Conservation (phyloP, 345 rosid genomes). For the Eucalyptus leucophloia region DNA sequence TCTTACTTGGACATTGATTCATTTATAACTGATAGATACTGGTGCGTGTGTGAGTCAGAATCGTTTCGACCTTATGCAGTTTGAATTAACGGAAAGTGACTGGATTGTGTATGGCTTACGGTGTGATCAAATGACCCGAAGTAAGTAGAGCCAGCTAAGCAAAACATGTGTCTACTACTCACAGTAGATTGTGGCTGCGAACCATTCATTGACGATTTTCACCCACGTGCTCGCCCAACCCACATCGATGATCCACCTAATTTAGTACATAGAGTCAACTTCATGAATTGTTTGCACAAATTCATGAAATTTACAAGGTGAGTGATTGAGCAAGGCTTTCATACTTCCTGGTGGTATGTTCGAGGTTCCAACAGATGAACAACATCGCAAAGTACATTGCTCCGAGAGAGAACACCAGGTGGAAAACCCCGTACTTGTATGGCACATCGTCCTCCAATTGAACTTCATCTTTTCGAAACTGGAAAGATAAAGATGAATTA, state of each 20-base stretch:
- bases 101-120: not conserved
- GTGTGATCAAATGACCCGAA: not conserved
- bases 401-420: constrained; percentile 76
- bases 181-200: constrained; percentile 75
- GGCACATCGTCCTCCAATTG: constrained; percentile 57
- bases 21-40: not conserved
- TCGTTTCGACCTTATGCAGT: not conserved
- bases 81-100: not conserved
- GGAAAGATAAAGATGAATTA: not conserved
- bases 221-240: constrained; percentile 97
- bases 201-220: constrained; percentile 82
- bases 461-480: constrained; percentile 54
- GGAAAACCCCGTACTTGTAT: constrained; percentile 71
- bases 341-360: constrained; percentile 39
- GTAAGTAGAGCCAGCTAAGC: not conserved
- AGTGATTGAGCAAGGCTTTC: not conserved
- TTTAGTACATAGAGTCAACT: not conserved
- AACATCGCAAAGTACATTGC: constrained; percentile 95
- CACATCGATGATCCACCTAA: constrained; percentile 88
- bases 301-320: not conserved
- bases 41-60: not conserved
- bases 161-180: constrained; percentile 1
- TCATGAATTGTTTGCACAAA: not conserved
- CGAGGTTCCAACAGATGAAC: constrained; percentile 82
- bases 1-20: not conserved